phyloP scores from a whole-genome alignment of 73 alveolate species.

The Symbiodinium natans region DNA sequence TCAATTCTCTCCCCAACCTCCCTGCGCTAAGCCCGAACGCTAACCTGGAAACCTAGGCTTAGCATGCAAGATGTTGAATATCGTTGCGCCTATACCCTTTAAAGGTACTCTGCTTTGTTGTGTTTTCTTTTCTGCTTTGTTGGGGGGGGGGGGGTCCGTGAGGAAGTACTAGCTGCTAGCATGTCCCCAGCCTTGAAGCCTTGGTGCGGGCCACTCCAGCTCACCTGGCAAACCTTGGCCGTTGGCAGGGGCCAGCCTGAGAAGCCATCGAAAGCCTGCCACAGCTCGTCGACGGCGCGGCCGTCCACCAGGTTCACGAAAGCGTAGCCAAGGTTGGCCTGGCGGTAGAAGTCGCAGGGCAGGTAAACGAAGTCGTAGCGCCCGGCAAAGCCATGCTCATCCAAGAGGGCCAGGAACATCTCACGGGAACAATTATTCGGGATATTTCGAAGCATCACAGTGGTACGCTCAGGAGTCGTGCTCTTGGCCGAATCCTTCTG shows the following conservation, averaged over 20 bases:
- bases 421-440: constrained; percentile 98
- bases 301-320: neutral
- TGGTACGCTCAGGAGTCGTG: constrained; percentile 96
- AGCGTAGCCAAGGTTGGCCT: constrained; percentile 96
- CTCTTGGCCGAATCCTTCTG: neutral
- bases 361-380: constrained; percentile 97
- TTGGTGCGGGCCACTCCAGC: constrained; percentile 82
- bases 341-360: constrained; percentile 98
- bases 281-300: neutral
- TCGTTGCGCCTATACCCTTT: no score
- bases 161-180: no score
- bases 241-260: neutral
- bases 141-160: no score
- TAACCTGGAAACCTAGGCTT: no score
- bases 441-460: constrained; percentile 99
- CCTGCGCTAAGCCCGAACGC: no score
- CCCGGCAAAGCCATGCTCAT: constrained; percentile 96
- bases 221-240: constrained; percentile 36
- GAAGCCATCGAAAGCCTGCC: neutral
- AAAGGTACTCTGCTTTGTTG: no score
- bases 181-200: constrained; percentile 49
- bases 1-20: no score
- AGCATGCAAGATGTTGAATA: no score
- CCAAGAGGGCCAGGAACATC: constrained; percentile 96
- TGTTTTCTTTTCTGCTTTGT: no score